These are phyloP conservation scores for Hanseniaspora thailandica DNA, from an alignment of 805 yeast species.

Conservation along the genomic window DNA sequence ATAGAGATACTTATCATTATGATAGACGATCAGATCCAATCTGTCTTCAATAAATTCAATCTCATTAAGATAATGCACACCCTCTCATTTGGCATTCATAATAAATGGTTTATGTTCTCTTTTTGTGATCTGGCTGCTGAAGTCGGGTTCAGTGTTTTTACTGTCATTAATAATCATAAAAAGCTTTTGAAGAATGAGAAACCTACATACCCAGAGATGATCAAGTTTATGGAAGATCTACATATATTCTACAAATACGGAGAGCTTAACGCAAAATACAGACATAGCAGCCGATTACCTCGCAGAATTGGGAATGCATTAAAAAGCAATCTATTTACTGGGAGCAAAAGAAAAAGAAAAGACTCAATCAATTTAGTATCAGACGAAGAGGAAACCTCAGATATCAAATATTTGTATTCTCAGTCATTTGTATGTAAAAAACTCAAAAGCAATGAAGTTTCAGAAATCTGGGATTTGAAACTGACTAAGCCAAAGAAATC, in stretches of 20 bases:
- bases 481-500: not conserved
- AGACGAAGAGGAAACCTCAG: not conserved
- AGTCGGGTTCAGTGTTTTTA: not conserved
- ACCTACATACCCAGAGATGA: not conserved
- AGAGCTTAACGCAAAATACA: not conserved
- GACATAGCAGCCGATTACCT: not conserved
- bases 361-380: not conserved
- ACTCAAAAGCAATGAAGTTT: too few relatives aligned
- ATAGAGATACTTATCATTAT: not conserved
- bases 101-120: not conserved
- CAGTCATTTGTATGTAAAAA: not conserved
- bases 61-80: not conserved
- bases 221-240: not conserved
- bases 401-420: not conserved
- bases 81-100: not conserved
- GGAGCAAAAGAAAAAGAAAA: not conserved
- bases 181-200: not conserved
- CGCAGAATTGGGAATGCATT: not conserved
- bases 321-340: not conserved
- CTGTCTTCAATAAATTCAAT: not conserved
- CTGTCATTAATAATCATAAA: not conserved
- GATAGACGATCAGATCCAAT: not conserved
- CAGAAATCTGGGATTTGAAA: too few relatives aligned
- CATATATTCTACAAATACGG: not conserved
- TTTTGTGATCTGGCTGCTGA: not conserved